Percentiles rank a stretch among this genome's conserved stretches.
Evolutionary conservation across 169 alveolate species (phyloP).

Genomic region (Cryptosporidium canis): DNA sequence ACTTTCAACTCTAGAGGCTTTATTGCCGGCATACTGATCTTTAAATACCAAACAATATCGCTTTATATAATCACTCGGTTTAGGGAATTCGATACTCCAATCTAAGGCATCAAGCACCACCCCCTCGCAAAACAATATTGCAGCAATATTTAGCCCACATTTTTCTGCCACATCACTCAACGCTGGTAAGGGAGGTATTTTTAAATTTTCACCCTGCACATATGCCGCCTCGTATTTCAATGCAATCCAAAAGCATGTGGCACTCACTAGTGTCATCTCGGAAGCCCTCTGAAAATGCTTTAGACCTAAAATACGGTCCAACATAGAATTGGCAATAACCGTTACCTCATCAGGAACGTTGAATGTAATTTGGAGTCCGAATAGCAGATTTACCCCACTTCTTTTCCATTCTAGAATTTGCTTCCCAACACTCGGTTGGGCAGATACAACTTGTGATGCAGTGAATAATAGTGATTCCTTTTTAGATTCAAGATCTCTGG

Average conservation of each 20-base stretch:
- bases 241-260: conserved; percentile 71
- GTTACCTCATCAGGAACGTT: conserved; percentile 71
- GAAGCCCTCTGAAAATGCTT: conserved; percentile 71
- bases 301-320: conserved; percentile 71
- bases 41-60: conserved; percentile 65
- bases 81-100: conserved; percentile 70
- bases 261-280: conserved; percentile 71
- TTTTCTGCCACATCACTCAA: conserved; percentile 71
- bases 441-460: conserved; percentile 68
- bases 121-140: conserved; percentile 64
- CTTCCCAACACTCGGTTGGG: conserved; percentile 71
- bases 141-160: conserved; percentile 70
- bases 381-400: conserved; percentile 62
- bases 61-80: conserved; percentile 71
- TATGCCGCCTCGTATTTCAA: conserved; percentile 65
- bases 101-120: conserved; percentile 65
- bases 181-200: conserved; percentile 64
- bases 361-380: conserved; percentile 61
- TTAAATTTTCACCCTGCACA: conserved; percentile 70
- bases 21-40: conserved; percentile 67
- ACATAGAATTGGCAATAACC: conserved; percentile 66
- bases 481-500: conserved; percentile 42
- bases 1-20: conserved; percentile 61
- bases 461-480: conserved; percentile 56
- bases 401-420: conserved; percentile 67